A percentile compares a stretch with the other conserved stretches of the same genome.
These are phyloP conservation scores for Saprolegnia diclina DNA, from an alignment of 352 stramenopile genomes.

Conservation along the genomic window DNA sequence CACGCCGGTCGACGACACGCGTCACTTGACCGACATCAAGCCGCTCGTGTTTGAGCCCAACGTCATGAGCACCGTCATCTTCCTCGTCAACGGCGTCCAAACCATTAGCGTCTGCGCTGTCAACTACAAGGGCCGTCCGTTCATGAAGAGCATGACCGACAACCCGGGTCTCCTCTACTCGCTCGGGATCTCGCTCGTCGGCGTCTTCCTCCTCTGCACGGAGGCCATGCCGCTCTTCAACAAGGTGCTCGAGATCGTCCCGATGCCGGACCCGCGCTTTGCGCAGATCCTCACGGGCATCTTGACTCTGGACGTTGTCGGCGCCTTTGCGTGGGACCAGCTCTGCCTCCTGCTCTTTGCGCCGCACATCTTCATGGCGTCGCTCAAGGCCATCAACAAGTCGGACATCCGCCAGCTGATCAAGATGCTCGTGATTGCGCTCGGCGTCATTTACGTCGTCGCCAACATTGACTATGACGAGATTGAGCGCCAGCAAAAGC, in stretches of 20 bases:
- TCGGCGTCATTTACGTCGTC: conserved; percentile 81
- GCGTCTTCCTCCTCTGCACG: conserved; percentile 89
- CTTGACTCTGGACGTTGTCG: conserved; percentile 77
- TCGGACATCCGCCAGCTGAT: conserved; percentile 75
- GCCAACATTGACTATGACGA: conserved; percentile 88
- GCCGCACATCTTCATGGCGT: conserved; percentile 82
- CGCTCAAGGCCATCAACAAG: conserved; percentile 60
- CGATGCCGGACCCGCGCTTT: conserved; percentile 84
- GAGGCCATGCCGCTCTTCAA: conserved; percentile 89
- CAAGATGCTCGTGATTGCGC: conserved; percentile 79
- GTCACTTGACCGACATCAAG: conserved; percentile 43
- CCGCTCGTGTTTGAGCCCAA: conserved; percentile 96
- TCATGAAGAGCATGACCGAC: conserved; percentile 97
- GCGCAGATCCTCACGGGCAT: conserved; percentile 73
- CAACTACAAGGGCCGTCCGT: conserved; percentile 98
- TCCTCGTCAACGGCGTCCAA: conserved; percentile 93
- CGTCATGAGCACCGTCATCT: conserved; percentile 97
- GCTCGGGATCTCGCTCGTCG: conserved; percentile 77
- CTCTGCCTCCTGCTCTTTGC: conserved; percentile 79
- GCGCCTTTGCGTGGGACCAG: conserved; percentile 83
- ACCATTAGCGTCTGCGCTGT: conserved; percentile 97
- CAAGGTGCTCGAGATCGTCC: conserved; percentile 89
- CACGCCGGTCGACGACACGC: conserved; percentile 72
- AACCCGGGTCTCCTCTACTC: conserved; percentile 95
- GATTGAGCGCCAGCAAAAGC: conserved; percentile 81